These are phyloP conservation scores for Phytopythium chamaehyphon DNA, from an alignment of 352 stramenopile species.

Conservation along the genomic window DNA sequence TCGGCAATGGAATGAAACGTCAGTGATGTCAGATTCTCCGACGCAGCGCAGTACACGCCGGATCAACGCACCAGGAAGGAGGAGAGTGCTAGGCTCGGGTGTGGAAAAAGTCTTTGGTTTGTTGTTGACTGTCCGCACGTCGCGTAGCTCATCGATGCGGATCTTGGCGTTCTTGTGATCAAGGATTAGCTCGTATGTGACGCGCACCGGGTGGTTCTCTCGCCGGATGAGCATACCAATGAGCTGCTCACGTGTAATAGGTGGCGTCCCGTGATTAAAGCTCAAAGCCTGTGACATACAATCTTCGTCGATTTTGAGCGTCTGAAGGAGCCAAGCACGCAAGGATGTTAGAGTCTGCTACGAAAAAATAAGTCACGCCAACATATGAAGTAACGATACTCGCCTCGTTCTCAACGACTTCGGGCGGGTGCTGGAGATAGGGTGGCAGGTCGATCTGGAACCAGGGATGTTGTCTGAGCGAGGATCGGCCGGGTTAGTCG, in stretches of 20 bases:
- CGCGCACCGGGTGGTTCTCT: conserved; percentile 80
- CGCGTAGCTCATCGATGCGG: conserved; percentile 82
- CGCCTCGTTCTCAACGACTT: conserved; percentile 95
- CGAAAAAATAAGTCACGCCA: background rate
- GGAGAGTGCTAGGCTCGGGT: conserved; percentile 54
- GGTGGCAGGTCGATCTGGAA: conserved; percentile 97
- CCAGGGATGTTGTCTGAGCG: conserved; percentile 91
- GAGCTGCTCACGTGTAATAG: conserved; percentile 56
- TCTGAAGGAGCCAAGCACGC: conserved; percentile 23
- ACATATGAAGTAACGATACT: conserved; percentile 13
- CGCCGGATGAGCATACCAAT: conserved; percentile 46
- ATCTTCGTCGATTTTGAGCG: conserved; percentile 79
- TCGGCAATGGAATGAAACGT: background rate
- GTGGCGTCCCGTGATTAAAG: conserved; percentile 39
- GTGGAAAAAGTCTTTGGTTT: conserved; percentile 80
- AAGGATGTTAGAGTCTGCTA: background rate
- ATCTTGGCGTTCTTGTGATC: conserved; percentile 97
- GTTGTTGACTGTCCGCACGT: conserved; percentile 62
- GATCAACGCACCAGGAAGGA: conserved; percentile 40
- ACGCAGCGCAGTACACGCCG: background rate
- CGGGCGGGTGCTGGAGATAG: conserved; percentile 95
- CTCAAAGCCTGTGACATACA: conserved; percentile 56
- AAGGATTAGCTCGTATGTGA: conserved; percentile 97
- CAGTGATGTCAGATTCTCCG: background rate
- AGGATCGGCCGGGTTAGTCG: too few species aligned